phyloP scores from a whole-genome alignment of 1,284 basidiomycete genomes.

The Albatrellus sp. region DNA sequence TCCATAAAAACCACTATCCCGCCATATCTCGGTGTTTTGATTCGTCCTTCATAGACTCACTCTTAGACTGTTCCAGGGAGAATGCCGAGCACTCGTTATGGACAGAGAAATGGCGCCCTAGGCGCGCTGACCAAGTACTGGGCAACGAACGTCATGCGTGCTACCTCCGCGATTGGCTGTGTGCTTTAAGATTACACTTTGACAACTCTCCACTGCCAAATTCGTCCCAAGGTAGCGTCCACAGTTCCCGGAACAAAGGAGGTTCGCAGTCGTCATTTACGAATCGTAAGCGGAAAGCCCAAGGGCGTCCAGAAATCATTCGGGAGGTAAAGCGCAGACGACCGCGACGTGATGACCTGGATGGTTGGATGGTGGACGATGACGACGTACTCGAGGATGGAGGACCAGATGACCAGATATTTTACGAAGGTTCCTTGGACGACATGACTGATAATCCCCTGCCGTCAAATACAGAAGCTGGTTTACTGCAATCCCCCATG shows the following conservation, averaged over 20 bases:
- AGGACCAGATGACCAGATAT: too few species aligned
- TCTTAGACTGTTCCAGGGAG: background rate
- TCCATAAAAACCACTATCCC: conserved; percentile 26
- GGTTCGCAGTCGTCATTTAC: conserved; percentile 3
- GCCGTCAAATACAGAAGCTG: background rate
- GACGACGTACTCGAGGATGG: conserved; percentile 14
- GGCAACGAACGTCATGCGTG: conserved; percentile 68
- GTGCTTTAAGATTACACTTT: conserved; percentile 51
- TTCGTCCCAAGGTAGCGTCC: conserved; percentile 3
- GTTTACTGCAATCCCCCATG: background rate
- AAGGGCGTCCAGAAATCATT: conserved; percentile 15
- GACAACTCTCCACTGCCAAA: conserved; percentile 14
- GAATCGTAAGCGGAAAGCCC: conserved; percentile 7
- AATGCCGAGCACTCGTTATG: conserved; percentile 38
- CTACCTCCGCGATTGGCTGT: conserved; percentile 78
- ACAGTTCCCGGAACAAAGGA: conserved; percentile 5
- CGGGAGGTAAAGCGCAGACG: conserved; percentile 12
- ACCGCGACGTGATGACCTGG: conserved; percentile 11
- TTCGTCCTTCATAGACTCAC: conserved; percentile 4
- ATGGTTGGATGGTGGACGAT: conserved; percentile 18
- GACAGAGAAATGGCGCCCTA: conserved; percentile 72
- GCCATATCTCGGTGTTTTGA: conserved; percentile 37
- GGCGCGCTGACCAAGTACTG: conserved; percentile 66
- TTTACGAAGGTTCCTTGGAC: too few species aligned
- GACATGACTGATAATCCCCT: conserved; percentile 6